Evolutionary conservation across 306 rosid genomes (phyloP), one percentile per base, ranked within the genome.

Genomic region (Prunus mongolica): DNA sequence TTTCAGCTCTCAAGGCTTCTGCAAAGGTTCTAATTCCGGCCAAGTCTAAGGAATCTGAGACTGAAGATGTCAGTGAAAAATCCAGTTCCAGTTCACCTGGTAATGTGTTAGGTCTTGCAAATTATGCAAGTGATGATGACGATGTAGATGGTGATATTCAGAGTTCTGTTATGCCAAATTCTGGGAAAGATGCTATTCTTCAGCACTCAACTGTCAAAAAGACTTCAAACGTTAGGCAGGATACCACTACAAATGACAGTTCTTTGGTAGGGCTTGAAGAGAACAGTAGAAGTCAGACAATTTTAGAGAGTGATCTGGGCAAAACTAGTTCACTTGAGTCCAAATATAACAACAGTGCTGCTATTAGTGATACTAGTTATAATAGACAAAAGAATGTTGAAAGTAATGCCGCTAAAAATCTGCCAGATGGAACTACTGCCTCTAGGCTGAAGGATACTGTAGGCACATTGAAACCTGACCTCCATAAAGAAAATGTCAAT

Each of bases 41-140:
- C 67, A 86, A 88, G 85, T 80, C 74, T 41, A 87, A 85, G 84
- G 97, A 88, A 71, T 66, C 82, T 28, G 86, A 88, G 86, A 78
- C 67, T 65, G 87, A 79, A 74, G 81, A 76, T 78, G 72, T 66
- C 44, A 50, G 72, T 86, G 90, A 87, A 74, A 92, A 88, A 73
- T 85, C 97, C 52, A 82, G 78, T 84, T 84, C 90, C 55, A 82
- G 87, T 78, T 80, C 88, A 73, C 93, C 93, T 46, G 99, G 97
- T 80, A 91, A 89, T 86, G 82, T 95, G 74, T 88, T 95, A 82
- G 99, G 99, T 76, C 99, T 95, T 83, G 98, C 87, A 83, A 92
- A 84, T 80, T 95, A 95, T 86, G 99, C 92, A 73, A 92, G 93
- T 67, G 99, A 95, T 86, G 91, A 84, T 10, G 76, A 73, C 12